Base-by-base conservation (phyloP, 352 stramenopile species). In the Thalassiosira livingstoniorum region DNA sequence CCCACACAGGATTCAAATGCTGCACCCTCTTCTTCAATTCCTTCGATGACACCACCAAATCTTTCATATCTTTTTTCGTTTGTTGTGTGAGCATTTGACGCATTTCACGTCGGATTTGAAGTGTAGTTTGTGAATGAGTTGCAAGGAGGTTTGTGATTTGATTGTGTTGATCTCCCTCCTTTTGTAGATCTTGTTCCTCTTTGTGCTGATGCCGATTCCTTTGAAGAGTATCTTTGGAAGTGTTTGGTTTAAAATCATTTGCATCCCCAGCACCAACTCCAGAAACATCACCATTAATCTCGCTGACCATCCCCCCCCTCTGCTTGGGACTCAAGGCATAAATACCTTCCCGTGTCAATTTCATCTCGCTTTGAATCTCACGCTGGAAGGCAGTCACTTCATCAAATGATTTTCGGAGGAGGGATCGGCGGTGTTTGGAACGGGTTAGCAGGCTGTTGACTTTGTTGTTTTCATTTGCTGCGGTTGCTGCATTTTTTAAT, bases 11-110 rank as follows among this genome's bases (percentile, higher is more conserved):
- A 72, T 13, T 29, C 25, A 60, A 72, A 18, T 61, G 23, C 5
- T 47, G 39, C 42, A 72, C 47, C 25, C 63, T 42, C 31, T 25
- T 60, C 45, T 34, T 72, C 63, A 72, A 47, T 27, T 51, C 63
- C 27, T 60, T 34, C 13, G 32, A 23, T 45, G 43, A 31, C 13
- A 60, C 7, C 35, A 43, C 37, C 45, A 72, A 43, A n/a, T 62
- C 15, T 18, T 60, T 29, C 31, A 72, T 43, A 55, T 72, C 63
- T 11, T 43, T 25, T 1, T 43, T 47, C 18, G 35, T 21, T 60
- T 72, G 43, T 47, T 34, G 23, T 3, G 63, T 61, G 4, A 72
- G 29, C 11, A 23, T 31, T 23, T 72, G 43, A 32, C 63, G 42
- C 42, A 53, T 34, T 61, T 72, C 63, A 27, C 63, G 42, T 47